A percentile compares a stretch with the other conserved stretches of the same genome.
These are phyloP conservation scores for Thelonectria blattea DNA, from an alignment of 2,329 filamentous ascomycete species.

Conservation along the genomic window DNA sequence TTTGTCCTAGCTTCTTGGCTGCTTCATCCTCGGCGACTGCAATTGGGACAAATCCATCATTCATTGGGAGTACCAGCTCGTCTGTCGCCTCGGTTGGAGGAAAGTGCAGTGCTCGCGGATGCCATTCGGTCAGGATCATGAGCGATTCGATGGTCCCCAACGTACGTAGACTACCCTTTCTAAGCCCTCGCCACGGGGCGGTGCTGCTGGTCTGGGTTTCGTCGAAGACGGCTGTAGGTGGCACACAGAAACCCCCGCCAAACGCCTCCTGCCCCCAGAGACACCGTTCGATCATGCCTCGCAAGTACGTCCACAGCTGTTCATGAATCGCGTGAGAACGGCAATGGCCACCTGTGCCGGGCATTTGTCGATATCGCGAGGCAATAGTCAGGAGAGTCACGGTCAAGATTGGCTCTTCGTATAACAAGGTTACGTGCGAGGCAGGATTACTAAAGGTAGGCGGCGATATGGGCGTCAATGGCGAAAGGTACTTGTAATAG, in stretches of 20 bases:
- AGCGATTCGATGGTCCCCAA: slow-evolving; percentile 93
- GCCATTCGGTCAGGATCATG: slow-evolving; percentile 95
- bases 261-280: slow-evolving; percentile 98
- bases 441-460: slow-evolving; percentile 86
- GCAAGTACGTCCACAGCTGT: slow-evolving; percentile 91
- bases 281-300: slow-evolving; percentile 93
- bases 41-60: slow-evolving; percentile 53
- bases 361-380: slow-evolving; percentile 82
- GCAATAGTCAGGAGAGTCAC: slow-evolving; percentile 91
- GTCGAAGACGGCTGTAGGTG: slow-evolving; percentile 61
- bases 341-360: slow-evolving; percentile 80
- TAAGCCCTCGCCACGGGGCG: slow-evolving; percentile 71
- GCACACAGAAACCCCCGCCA: slow-evolving; percentile 83
- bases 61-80: slow-evolving; percentile 69
- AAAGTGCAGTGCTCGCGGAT: slow-evolving; percentile 92
- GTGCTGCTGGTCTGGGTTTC: slow-evolving; percentile 70
- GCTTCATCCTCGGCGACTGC: slow-evolving; percentile 47
- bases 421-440: slow-evolving; percentile 79
- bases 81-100: slow-evolving; percentile 79
- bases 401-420: slow-evolving; percentile 90
- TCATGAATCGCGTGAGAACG: slow-evolving; percentile 92
- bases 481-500: slow-evolving; percentile 90
- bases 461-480: slow-evolving; percentile 90
- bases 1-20: slow-evolving; percentile 48
- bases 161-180: slow-evolving; percentile 82